Evolutionary conservation across 2,329 filamentous ascomycete species (phyloP), one percentile per base, ranked within the genome.

Genomic region (Xylariaceae sp.): DNA sequence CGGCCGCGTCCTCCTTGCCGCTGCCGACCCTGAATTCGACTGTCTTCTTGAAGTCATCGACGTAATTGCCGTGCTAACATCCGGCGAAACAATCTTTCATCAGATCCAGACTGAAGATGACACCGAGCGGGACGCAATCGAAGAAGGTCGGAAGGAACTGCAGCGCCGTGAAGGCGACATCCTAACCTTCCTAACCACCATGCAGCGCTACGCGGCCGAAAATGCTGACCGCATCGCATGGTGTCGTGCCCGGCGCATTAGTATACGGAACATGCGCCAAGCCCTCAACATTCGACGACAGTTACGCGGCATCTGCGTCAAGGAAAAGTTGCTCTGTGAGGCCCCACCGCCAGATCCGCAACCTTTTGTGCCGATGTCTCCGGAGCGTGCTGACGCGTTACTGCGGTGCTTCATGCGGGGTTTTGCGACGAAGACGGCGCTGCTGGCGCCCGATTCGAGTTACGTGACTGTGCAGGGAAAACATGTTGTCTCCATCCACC

Each of bases 21-120:
- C 92, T 0, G 85, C 87, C 0, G 82, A 83, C 5, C 82, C 87
- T 0, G 83, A 88, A 48, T 83, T 82, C 53, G 84, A 89, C 66
- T 95, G 92, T 66, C 76, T 97, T 1, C 73, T 87, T 0, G 91
- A 96, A 65, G 87, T 86, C 3, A 93, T 99, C 63, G 94, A 97
- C 68, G 88, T 97, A 57, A 89, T 88, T 41, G 78, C 85, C 0
- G 85, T 82, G 61, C 78, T 88, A 18, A 87, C 84, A 0, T 78
- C 83, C 0, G 85, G 85, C 48, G 83, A 86, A 53, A 84, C 85
- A 60, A 81, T 88, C 9, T 88, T 87, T 66, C 72, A 83, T 9
- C 82, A 84, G 51, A 72, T 85, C 0, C 81, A 82, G 17, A 60
- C 61, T 1, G 63, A 62, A 9, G 59, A 63, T 30, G 63, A 63